These are phyloP conservation scores for Casaregolazyma lundiana DNA, from an alignment of 1,139 yeast genomes.

Conservation along the genomic window DNA sequence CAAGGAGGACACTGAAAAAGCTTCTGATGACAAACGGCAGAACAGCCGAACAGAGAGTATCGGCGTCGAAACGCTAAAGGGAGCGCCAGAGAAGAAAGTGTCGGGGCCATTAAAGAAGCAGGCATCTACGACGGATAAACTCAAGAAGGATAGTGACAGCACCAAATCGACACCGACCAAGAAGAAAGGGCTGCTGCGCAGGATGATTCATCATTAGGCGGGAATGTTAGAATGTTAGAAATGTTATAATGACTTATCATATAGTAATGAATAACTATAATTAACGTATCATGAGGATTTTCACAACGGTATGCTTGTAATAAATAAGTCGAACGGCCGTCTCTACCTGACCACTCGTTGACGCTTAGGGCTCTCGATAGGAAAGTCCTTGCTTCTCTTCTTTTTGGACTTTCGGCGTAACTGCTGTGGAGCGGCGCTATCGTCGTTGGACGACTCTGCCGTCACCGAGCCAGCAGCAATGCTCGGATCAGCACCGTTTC, in stretches of 20 bases:
- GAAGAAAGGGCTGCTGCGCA: background rate
- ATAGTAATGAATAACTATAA: background rate
- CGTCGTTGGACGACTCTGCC: conserved; percentile 24
- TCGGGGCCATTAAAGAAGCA: background rate
- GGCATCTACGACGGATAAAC: background rate
- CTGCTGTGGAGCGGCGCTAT: conserved; percentile 13
- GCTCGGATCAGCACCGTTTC: conserved; percentile 3
- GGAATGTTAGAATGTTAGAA: background rate
- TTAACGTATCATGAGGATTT: background rate
- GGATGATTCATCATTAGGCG: conserved; percentile 3
- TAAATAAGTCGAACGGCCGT: background rate
- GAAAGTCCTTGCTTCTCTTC: conserved; percentile 15
- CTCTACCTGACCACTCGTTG: conserved; percentile 7
- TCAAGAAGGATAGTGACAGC: conserved; percentile 4
- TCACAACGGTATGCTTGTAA: no score
- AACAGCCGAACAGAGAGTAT: background rate
- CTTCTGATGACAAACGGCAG: background rate
- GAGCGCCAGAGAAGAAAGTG: background rate
- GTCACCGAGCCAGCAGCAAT: conserved; percentile 10
- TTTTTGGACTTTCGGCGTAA: conserved; percentile 17
- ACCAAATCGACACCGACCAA: conserved; percentile 3
- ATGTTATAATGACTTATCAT: background rate
- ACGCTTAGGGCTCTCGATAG: conserved; percentile 11
- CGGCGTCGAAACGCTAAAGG: background rate
- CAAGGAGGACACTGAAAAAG: background rate